These are phyloP conservation scores for Phytophthora colocasiae DNA, from an alignment of 352 stramenopile genomes.

Conservation along the genomic window DNA sequence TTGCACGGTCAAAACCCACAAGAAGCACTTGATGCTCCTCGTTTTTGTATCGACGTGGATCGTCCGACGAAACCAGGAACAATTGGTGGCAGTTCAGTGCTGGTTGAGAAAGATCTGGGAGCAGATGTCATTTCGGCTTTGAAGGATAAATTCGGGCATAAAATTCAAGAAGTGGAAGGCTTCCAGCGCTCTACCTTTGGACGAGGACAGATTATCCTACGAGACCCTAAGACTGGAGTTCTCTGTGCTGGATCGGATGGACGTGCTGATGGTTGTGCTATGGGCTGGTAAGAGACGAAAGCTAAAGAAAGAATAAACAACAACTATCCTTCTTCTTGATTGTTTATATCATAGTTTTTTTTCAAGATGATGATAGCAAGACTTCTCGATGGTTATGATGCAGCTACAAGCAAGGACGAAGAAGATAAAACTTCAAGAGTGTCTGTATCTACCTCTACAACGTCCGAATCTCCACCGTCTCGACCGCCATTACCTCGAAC, in stretches of 20 bases:
- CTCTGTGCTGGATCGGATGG: conserved; percentile 96
- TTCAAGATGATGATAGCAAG: conserved; percentile 28
- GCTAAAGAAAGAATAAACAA: conserved; percentile 28
- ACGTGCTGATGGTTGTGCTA: conserved; percentile 94
- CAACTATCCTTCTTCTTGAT: no score
- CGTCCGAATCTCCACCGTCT: conserved; percentile 5
- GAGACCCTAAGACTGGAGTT: conserved; percentile 84
- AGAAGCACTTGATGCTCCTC: conserved; percentile 92
- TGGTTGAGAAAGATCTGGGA: conserved; percentile 87
- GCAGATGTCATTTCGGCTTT: conserved; percentile 76
- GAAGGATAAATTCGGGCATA: conserved; percentile 79
- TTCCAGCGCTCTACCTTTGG: conserved; percentile 67
- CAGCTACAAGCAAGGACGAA: background rate
- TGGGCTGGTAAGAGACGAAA: conserved; percentile 72
- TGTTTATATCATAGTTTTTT: no score
- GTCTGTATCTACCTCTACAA: background rate
- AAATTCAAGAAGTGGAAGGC: conserved; percentile 35
- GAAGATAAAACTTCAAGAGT: background rate
- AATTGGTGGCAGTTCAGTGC: conserved; percentile 66
- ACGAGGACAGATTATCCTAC: conserved; percentile 87
- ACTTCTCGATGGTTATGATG: conserved; percentile 31
- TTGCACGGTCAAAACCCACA: conserved; percentile 85
- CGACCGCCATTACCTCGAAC: conserved; percentile 20
- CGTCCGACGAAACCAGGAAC: conserved; percentile 58
- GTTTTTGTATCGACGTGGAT: conserved; percentile 93